phyloP scores from a whole-genome alignment of 192 early-diverging fungal species.

The Coemansia sp. region DNA sequence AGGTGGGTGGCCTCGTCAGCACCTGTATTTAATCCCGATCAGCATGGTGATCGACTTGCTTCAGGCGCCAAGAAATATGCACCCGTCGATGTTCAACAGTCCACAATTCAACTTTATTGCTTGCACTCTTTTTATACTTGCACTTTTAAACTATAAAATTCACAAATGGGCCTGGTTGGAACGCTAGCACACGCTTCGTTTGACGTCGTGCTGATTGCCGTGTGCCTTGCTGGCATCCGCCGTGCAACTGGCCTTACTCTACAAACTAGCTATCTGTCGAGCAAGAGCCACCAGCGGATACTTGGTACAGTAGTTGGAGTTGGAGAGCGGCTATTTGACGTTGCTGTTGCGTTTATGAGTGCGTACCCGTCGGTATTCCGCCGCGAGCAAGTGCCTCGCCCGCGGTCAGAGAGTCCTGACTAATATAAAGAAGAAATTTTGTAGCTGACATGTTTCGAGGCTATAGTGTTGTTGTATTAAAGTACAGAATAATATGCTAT shows the following conservation, averaged over 20 bases:
- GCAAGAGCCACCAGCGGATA: constrained; percentile 43
- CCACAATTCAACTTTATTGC: background rate
- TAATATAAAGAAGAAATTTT: background rate
- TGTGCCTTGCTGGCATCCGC: constrained; percentile 52
- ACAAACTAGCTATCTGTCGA: constrained; percentile 23
- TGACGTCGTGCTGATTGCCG: constrained; percentile 39
- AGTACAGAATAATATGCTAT: background rate
- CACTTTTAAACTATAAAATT: background rate
- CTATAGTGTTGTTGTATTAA: background rate
- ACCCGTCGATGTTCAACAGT: background rate
- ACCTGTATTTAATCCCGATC: constrained; percentile 19
- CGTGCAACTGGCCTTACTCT: constrained; percentile 49
- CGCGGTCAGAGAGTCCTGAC: constrained; percentile 15
- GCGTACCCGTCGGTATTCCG: constrained; percentile 48
- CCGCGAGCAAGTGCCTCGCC: constrained; percentile 20
- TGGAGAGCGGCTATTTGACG: constrained; percentile 49
- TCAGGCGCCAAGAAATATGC: background rate
- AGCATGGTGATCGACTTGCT: background rate
- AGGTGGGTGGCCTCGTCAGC: constrained; percentile 21
- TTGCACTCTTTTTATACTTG: background rate
- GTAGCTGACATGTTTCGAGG: background rate
- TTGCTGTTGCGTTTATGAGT: constrained; percentile 50
- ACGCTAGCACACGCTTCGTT: constrained; percentile 41
- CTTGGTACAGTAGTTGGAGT: constrained; percentile 41
- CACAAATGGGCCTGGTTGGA: constrained; percentile 43